A percentile compares a stretch with the other conserved stretches of the same genome.
phyloP scores from a whole-genome alignment of 176 grass and related monocot genomes.

The Carex scoparia region DNA sequence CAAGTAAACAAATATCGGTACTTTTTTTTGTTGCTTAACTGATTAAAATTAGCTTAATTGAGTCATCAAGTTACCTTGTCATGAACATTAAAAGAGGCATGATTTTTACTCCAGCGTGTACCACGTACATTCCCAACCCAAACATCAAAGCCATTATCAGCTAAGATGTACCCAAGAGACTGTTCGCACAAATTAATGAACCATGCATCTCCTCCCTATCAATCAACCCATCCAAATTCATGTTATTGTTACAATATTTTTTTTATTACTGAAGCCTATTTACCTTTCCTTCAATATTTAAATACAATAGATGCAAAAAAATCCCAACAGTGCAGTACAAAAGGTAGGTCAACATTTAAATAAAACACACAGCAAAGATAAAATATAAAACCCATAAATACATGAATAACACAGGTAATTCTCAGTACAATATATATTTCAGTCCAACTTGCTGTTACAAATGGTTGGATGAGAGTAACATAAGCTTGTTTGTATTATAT shows the following conservation, averaged over 20 bases:
- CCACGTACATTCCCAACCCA: constrained; percentile 91
- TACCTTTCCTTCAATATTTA: neutral
- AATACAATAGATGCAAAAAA: neutral
- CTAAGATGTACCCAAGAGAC: constrained; percentile 88
- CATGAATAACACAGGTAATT: neutral
- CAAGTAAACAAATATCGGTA: neutral
- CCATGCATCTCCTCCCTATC: constrained; percentile 89
- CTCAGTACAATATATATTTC: constrained; percentile 12
- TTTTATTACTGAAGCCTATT: neutral
- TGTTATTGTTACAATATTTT: constrained; percentile 3
- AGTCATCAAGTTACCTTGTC: constrained; percentile 63
- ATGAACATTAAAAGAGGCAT: constrained; percentile 59
- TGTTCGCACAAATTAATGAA: constrained; percentile 68
- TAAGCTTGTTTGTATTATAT: neutral
- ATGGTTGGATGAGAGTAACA: neutral
- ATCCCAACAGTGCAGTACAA: neutral
- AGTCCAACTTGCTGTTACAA: neutral
- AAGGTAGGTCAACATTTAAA: neutral
- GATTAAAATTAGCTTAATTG: neutral
- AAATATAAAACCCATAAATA: neutral
- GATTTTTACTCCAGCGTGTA: constrained; percentile 75
- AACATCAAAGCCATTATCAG: constrained; percentile 96
- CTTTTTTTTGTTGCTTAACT: neutral
- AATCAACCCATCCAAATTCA: neutral
- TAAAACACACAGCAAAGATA: neutral